Base-by-base conservation (phyloP, 208 protist species). In the Trypanosoma conorhini region DNA sequence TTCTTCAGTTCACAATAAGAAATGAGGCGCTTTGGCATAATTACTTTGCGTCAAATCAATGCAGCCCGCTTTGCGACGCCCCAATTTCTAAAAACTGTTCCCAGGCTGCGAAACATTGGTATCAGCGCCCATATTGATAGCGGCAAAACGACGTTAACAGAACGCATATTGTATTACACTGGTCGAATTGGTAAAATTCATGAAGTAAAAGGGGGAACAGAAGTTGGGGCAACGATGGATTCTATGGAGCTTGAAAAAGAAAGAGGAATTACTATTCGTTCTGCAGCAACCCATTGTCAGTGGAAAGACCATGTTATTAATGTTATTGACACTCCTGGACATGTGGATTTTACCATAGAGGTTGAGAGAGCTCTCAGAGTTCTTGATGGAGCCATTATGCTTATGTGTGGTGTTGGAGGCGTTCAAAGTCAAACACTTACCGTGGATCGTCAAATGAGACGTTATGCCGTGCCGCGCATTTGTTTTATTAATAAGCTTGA, bases 311-410 rank as follows among this genome's bases (percentile, higher is more conserved):
- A 82, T 68, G 87, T 95, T 62, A 98, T 99, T 74, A 99, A 99
- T 82, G 96, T 99, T 62, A 99, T 99, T 74, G 99, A 99, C 87
- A 99, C 99, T 22, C 99, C 98, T 38, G 98, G 98, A 50, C 99
- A 99, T 87, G 98, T 99, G 15, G 99, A 99, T 89, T 99, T 99
- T 85, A 99, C 99, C 50, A 99, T 99, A 59, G 99, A 99, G 79
- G 98, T 99, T 51, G 95, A 98, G 79, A 88, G 98, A 31, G 91
- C 98, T n/a, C 89, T 99, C 63, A 94, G 98, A 72, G 98, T 99
- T 59, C 86, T 99, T 40, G 99, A 99, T 72, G 99, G 98, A 42
- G 99, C 98, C 48, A 92, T 99, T 50, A 77, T 99, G 30, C 88
- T 99, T 59, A 92, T 99, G 83, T 99, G 98, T 80, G 89, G 80